These are phyloP conservation scores for Penicillium bialowiezense DNA, from an alignment of 495 filamentous ascomycete species.

Conservation along the genomic window DNA sequence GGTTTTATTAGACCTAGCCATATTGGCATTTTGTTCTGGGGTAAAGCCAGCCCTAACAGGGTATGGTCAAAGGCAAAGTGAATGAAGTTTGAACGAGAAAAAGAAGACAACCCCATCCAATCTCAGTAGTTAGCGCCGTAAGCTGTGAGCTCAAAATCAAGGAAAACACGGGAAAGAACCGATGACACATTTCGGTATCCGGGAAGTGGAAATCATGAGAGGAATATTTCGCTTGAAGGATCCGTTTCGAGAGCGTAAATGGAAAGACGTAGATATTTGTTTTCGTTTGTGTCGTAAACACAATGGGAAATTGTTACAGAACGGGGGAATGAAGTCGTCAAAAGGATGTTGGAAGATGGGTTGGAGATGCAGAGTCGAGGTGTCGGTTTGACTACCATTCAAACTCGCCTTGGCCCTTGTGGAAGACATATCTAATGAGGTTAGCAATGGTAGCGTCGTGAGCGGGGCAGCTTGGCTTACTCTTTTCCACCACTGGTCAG, in stretches of 20 bases:
- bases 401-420: slow-evolving; percentile 94
- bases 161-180: background rate
- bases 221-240: slow-evolving; percentile 17
- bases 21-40: slow-evolving; percentile 20
- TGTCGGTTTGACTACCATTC: slow-evolving; percentile 70
- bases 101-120: slow-evolving; percentile 9
- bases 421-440: slow-evolving; percentile 76
- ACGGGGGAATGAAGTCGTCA: slow-evolving; percentile 8
- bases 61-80: slow-evolving; percentile 1
- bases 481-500: slow-evolving; percentile 87
- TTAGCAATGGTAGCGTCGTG: slow-evolving; percentile 4
- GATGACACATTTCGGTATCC: slow-evolving; percentile 7
- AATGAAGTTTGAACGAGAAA: background rate
- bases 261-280: slow-evolving; percentile 5
- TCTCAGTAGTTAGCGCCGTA: slow-evolving; percentile 16
- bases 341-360: background rate
- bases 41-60: slow-evolving; percentile 4
- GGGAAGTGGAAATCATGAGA: slow-evolving; percentile 15
- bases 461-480: slow-evolving; percentile 40
- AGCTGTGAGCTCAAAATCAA: slow-evolving; percentile 14
- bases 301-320: slow-evolving; percentile 17
- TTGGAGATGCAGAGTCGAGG: background rate
- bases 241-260: slow-evolving; percentile 13
- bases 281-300: slow-evolving; percentile 15
- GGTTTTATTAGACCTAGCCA: slow-evolving; percentile 10